These are phyloP conservation scores for Furcasterigmium furcatum DNA, from an alignment of 2,329 filamentous ascomycete genomes.

Conservation along the genomic window DNA sequence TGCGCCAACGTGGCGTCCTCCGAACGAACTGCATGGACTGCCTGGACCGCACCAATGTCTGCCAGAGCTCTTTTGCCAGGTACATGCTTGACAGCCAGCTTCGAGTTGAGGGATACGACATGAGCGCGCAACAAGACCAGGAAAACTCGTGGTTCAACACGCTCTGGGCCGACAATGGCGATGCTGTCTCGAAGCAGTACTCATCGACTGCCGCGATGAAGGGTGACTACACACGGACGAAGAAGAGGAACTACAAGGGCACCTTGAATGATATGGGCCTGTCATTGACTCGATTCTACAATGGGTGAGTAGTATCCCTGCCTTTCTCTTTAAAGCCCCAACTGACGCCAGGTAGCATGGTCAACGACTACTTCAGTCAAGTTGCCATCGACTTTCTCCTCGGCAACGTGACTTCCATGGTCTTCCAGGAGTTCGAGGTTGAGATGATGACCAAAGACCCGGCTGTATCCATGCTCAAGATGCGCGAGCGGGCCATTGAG, in stretches of 20 bases:
- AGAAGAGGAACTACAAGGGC: constrained; percentile 86
- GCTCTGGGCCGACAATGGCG: constrained; percentile 96
- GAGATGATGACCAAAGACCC: constrained; percentile 93
- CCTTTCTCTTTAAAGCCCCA: not conserved
- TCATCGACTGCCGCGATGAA: constrained; percentile 94
- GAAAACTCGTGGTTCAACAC: constrained; percentile 92
- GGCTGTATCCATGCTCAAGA: constrained; percentile 78
- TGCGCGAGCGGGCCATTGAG: constrained; percentile 87
- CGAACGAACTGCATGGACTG: constrained; percentile 99
- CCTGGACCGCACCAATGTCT: constrained; percentile 91
- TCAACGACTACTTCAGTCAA: constrained; percentile 97
- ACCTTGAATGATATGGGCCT: constrained; percentile 88
- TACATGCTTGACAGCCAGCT: constrained; percentile 79
- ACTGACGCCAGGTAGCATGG: constrained; percentile 60
- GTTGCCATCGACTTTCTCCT: constrained; percentile 92
- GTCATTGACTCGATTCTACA: constrained; percentile 74
- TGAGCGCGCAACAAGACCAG: constrained; percentile 72
- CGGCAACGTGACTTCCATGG: constrained; percentile 77
- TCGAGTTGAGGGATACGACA: constrained; percentile 69
- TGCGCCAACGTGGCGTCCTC: constrained; percentile 70
- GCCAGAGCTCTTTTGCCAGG: constrained; percentile 86
- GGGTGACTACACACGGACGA: constrained; percentile 90
- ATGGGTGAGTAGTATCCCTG: constrained; percentile 46
- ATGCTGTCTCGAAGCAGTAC: constrained; percentile 93
- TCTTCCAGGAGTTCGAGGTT: constrained; percentile 92